phyloP scores from a whole-genome alignment of 352 stramenopile species.

The Pilasporangium apinafurcum region DNA sequence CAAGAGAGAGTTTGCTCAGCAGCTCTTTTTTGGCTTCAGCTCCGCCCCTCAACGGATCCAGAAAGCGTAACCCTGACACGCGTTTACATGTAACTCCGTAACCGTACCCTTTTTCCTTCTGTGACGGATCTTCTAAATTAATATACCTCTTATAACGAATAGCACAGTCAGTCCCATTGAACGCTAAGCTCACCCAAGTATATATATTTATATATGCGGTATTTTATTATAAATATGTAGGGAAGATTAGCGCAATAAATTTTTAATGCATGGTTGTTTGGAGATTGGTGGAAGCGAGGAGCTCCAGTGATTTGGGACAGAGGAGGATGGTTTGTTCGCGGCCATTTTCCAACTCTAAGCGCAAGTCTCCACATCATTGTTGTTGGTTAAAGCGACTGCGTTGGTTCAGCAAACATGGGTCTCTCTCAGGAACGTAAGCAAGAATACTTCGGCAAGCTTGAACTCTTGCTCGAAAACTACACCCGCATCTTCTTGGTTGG shows the following conservation, averaged over 20 bases:
- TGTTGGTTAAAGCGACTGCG: slow-evolving; percentile 87
- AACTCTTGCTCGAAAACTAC: slow-evolving; percentile 94
- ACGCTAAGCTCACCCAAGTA: no score
- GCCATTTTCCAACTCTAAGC: slow-evolving; percentile 56
- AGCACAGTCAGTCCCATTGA: no score
- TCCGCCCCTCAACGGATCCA: no score
- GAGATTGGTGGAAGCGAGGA: slow-evolving; percentile 30
- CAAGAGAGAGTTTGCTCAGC: no score
- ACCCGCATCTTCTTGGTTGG: slow-evolving; percentile 98
- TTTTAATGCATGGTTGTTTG: neutral
- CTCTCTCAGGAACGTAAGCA: slow-evolving; percentile 96
- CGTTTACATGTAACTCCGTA: no score
- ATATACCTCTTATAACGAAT: no score
- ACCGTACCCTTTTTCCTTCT: no score
- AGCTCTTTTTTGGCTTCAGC: no score
- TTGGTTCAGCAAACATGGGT: slow-evolving; percentile 80
- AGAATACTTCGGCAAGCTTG: slow-evolving; percentile 97
- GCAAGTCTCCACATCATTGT: slow-evolving; percentile 63
- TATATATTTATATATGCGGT: slow-evolving; percentile 13
- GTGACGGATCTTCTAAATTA: no score
- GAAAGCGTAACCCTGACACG: no score
- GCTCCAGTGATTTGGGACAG: neutral
- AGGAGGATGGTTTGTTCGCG: neutral
- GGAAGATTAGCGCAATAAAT: neutral
- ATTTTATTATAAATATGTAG: neutral